Percentiles rank a stretch among this genome's conserved stretches.
These are phyloP conservation scores for Dendryphion nanum DNA, from an alignment of 2,329 filamentous ascomycete species.

Conservation along the genomic window DNA sequence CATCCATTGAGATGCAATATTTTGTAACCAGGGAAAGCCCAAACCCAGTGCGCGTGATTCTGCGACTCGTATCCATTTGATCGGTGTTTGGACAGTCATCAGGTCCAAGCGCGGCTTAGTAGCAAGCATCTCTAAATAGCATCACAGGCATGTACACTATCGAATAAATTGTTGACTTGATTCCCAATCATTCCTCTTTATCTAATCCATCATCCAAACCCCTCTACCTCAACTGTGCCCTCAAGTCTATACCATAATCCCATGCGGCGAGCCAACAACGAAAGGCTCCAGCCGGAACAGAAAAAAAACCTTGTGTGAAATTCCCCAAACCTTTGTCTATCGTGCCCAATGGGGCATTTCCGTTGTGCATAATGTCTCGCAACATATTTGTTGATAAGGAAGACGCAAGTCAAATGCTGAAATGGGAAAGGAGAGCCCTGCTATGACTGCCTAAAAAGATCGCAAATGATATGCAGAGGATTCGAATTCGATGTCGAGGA, in stretches of 20 bases:
- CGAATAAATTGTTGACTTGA: constrained; percentile 24
- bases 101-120: too few species aligned
- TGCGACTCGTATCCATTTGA: too few species aligned
- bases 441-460: not conserved
- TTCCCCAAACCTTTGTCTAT: not conserved
- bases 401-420: not conserved
- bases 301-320: not conserved
- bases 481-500: not conserved
- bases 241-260: constrained; percentile 3
- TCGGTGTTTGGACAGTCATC: too few species aligned
- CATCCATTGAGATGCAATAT: too few species aligned
- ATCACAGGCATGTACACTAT: too few species aligned
- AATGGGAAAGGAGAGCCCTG: not conserved
- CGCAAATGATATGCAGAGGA: not conserved
- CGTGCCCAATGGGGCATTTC: too few species aligned
- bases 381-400: too few species aligned
- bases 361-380: too few species aligned
- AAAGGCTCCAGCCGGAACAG: not conserved
- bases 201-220: not conserved
- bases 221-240: not conserved
- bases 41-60: too few species aligned
- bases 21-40: too few species aligned
- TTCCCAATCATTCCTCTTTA: not conserved
- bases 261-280: not conserved
- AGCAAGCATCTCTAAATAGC: too few species aligned